These are phyloP conservation scores for Wickerhamomyces kurtzmanii DNA, from an alignment of 805 yeast genomes.

Conservation along the genomic window DNA sequence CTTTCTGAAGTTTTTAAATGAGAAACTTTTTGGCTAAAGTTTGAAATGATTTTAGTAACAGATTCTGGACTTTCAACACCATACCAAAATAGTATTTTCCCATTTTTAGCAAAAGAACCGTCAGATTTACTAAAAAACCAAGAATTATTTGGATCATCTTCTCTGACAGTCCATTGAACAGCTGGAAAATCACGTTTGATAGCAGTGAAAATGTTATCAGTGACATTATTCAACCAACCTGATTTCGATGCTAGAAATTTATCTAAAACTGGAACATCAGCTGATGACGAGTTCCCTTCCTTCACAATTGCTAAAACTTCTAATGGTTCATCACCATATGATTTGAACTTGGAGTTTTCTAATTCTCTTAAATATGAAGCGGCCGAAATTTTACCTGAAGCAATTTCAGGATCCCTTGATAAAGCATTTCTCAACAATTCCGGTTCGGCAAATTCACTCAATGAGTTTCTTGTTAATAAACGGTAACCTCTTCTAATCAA, in stretches of 20 bases:
- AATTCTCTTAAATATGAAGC: constrained; percentile 74
- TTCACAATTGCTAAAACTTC: constrained; percentile 87
- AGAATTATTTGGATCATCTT: constrained; percentile 80
- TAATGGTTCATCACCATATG: constrained; percentile 92
- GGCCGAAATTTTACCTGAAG: constrained; percentile 60
- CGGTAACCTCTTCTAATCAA: constrained; percentile 95
- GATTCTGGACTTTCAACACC: constrained; percentile 62
- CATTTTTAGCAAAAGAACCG: constrained; percentile 87
- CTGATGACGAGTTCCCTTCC: constrained; percentile 25
- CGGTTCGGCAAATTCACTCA: constrained; percentile 61
- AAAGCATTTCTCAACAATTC: constrained; percentile 72
- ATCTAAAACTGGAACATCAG: constrained; percentile 58
- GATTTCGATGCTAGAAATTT: constrained; percentile 79
- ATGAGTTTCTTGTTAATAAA: constrained; percentile 58
- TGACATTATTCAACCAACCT: constrained; percentile 97
- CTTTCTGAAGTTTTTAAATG: constrained; percentile 21
- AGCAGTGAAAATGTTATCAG: constrained; percentile 86
- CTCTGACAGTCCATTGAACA: constrained; percentile 84
- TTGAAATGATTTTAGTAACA: constrained; percentile 53
- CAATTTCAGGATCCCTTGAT: constrained; percentile 65
- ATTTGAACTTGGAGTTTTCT: constrained; percentile 52
- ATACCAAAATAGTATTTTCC: constrained; percentile 90
- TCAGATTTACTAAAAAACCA: constrained; percentile 92
- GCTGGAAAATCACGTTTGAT: constrained; percentile 63
- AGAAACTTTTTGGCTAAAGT: constrained; percentile 29